Base-by-base conservation (phyloP, 78 protist species). In the Chrysochromulina parva region DNA sequence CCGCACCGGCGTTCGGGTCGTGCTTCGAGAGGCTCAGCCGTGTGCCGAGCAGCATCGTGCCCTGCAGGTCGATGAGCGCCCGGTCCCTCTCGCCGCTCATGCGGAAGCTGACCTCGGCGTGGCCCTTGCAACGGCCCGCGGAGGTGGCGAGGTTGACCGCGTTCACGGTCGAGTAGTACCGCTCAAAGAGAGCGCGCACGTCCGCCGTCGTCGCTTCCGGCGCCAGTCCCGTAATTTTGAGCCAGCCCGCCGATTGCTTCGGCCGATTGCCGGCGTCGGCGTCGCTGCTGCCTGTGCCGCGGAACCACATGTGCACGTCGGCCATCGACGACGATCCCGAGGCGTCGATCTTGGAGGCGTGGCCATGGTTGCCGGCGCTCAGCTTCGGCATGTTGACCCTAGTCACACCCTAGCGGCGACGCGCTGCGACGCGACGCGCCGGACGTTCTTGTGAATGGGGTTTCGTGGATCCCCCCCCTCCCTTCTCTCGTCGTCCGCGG, bases 21-120 rank as follows among this genome's bases (percentile, higher is more conserved):
- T 14, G n/a, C 6, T 24, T 69, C 16, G n/a, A 14, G n/a, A 69
- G 78, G 14, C 2, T 24, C n/a, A 69, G 14, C 3, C 50, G 14
- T 28, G 16, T n/a, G 50, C 78, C 78, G 78, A n/a, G 3, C 53
- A 69, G 50, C 54, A 1, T 3, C 11, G 50, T 28, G 54, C 78
- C 48, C 78, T 69, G 78, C 78, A 69, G 38, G 50, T 69, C 78
- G 50, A 69, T 11, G 24, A 69, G 54, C 78, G 78, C 78, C 78
- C 28, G 16, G 78, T 69, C 78, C 5, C 78, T 28, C 78, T 69
- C 78, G 53, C 78, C 78, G 10, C 53, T 50, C 6, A 69, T n/a
- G 78, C 78, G 53, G 78, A 69, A 69, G n/a, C 4, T 10, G 48
- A 69, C 78, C n/a, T 14, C 13, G 7, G 54, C 78, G 78, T 10